Evolutionary conservation across 2,329 filamentous ascomycete genomes (phyloP).

Genomic region (Diaporthe ampelina): DNA sequence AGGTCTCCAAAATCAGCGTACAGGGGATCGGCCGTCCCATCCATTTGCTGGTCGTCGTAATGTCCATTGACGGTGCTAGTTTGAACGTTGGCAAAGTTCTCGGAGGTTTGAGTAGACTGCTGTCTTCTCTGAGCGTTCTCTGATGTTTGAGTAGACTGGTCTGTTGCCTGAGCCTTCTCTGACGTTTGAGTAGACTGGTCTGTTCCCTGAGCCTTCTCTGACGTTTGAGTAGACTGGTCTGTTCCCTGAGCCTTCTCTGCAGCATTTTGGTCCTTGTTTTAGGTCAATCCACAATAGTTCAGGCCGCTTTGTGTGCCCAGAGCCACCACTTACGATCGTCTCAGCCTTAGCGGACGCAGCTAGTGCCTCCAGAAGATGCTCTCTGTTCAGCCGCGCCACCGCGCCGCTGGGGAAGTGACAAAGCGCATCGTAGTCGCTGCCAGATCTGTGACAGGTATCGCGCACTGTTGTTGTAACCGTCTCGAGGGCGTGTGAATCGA

Average conservation of each 20-base stretch:
- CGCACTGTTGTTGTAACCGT: background rate
- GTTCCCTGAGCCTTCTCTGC: background rate
- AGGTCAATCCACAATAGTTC: background rate
- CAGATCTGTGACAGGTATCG: background rate
- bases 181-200: too few relatives aligned
- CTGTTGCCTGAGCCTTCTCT: too few relatives aligned
- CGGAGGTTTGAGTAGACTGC: background rate
- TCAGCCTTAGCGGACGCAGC: background rate
- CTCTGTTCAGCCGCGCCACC: constrained; percentile 1
- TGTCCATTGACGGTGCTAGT: background rate
- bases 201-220: background rate
- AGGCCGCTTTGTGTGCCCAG: too few relatives aligned
- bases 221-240: background rate
- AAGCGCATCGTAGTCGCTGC: background rate
- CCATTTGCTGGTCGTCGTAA: background rate
- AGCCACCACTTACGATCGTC: background rate
- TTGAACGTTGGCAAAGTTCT: background rate
- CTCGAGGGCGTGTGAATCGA: background rate
- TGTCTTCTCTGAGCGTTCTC: too few relatives aligned
- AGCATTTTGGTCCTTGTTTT: background rate
- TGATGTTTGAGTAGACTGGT: background rate
- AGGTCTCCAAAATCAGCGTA: background rate
- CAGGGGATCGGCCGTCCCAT: too few relatives aligned
- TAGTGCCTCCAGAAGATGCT: background rate
- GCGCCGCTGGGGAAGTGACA: background rate